Evolutionary conservation across 768 basidiomycete species (phyloP), one percentile per base, ranked within the genome.

Genomic region (Tulasnella sp.): DNA sequence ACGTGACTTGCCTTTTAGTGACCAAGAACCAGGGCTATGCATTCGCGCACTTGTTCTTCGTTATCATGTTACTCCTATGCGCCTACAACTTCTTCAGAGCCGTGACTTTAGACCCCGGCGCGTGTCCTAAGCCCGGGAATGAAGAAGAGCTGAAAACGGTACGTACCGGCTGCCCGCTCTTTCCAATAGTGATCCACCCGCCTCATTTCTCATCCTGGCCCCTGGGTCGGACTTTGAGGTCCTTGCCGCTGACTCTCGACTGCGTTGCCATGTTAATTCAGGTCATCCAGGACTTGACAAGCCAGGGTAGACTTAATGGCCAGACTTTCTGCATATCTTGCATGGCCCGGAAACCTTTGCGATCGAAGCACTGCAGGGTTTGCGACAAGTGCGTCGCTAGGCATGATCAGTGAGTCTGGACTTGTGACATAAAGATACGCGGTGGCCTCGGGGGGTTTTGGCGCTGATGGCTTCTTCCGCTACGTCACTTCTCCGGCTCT

Each of bases 311-410:
- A 17, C 73, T 99, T 25, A 98, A 97, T 68, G 93, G 94, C 1
- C 92, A 92, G 69, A 92, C 92, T 9, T 98, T 98, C 70, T 98
- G 96, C 67, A 85, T 99, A 52, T 81, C 84, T 60, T 98, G 94
- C 72, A 91, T 98, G 91, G 86, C 87, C 8, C 81, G 85, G 43
- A 92, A 94, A 66, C 89, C 96, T 11, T 73, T 99, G 22, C 80
- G 96, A 4, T 93, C 91, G 29, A 98, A 94, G 70, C 96, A 99
- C 68, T 97, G 93, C 73, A 82, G 93, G 10, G 76, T 86, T 22
- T 97, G 93, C 66, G 85, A 93, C 66, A 82, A 83, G 52, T 99
- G 96, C 66, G 78, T 91, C 19, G 87, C 88, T 11, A 77, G 92
- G 49, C 88, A 84, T 66, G 96, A 99, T 67, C 96, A 99, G 92